Evolutionary conservation across 495 filamentous ascomycete species (phyloP).

Genomic region (Penicillium bovifimosum): DNA sequence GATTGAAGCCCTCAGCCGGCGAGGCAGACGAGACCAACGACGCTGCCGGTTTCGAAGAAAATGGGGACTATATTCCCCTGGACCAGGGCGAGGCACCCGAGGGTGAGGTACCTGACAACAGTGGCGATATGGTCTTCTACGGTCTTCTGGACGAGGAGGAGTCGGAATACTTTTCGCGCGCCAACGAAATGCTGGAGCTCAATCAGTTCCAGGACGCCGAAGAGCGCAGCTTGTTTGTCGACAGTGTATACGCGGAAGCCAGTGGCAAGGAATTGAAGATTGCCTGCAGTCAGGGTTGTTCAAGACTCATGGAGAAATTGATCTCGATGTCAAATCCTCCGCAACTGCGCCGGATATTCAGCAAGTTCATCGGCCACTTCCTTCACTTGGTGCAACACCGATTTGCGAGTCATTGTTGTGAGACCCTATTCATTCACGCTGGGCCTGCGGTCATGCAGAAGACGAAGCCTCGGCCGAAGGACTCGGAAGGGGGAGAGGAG

Average conservation of each 20-base stretch:
- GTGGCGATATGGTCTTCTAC: conserved; percentile 63
- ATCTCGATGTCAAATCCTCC: conserved; percentile 71
- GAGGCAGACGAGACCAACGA: conserved; percentile 13
- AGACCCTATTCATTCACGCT: conserved; percentile 79
- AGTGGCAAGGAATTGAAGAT: conserved; percentile 92
- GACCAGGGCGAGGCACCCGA: conserved; percentile 19
- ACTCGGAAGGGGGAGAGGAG: conserved; percentile 29
- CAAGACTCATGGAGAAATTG: conserved; percentile 83
- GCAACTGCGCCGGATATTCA: conserved; percentile 82
- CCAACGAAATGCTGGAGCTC: conserved; percentile 80
- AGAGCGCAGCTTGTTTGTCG: conserved; percentile 73
- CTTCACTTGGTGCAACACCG: conserved; percentile 84
- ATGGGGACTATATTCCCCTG: conserved; percentile 36
- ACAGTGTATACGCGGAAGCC: conserved; percentile 81
- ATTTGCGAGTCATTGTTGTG: conserved; percentile 95
- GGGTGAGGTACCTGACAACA: conserved; percentile 6
- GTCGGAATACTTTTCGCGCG: conserved; percentile 87
- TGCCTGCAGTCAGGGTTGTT: conserved; percentile 91
- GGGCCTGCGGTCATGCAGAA: conserved; percentile 69
- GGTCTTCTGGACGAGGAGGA: conserved; percentile 86
- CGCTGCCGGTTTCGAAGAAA: conserved; percentile 11
- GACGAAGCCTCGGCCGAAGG: conserved; percentile 42
- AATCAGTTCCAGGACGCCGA: conserved; percentile 77
- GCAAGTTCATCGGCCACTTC: conserved; percentile 82
- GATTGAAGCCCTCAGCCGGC: conserved; percentile 32